Evolutionary conservation across 108 stramenopile genomes (phyloP).

Genomic region (Discostella pseudostelligera): DNA sequence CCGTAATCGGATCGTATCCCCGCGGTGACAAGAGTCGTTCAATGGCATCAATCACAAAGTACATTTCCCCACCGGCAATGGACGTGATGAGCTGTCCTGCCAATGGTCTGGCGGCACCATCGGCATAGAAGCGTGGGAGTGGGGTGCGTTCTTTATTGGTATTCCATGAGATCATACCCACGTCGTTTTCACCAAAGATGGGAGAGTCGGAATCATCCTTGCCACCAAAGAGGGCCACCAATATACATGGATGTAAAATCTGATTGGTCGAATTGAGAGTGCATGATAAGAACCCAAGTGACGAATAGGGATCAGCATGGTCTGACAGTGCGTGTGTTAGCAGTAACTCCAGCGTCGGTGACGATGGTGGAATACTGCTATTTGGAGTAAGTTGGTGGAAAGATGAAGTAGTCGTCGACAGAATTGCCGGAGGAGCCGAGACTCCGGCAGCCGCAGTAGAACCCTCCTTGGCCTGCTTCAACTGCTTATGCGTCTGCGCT

Average conservation of each 20-base stretch:
- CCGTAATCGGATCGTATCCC: conserved; percentile 46
- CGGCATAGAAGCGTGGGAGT: conserved; percentile 50
- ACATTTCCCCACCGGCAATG: conserved; percentile 55
- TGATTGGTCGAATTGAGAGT: conserved; percentile 54
- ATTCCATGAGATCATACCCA: conserved; percentile 49
- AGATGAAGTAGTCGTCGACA: background rate
- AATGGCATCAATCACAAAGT: conserved; percentile 49
- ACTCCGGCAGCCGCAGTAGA: conserved; percentile 30
- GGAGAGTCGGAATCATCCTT: conserved; percentile 15
- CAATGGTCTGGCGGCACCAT: conserved; percentile 45
- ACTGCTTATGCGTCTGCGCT: conserved; percentile 51
- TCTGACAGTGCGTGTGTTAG: conserved; percentile 45
- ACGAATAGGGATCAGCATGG: conserved; percentile 43
- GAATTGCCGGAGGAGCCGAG: conserved; percentile 15
- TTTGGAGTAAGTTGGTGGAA: background rate
- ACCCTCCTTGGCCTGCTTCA: conserved; percentile 61
- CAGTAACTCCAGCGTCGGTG: conserved; percentile 32
- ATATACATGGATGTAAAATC: conserved; percentile 53
- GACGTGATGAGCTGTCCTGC: conserved; percentile 47
- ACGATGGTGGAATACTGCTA: conserved; percentile 17
- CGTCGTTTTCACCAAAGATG: conserved; percentile 16
- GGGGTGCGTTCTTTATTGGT: conserved; percentile 29
- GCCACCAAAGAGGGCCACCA: conserved; percentile 43
- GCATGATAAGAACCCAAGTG: conserved; percentile 46
- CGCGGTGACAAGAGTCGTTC: conserved; percentile 40